These are phyloP conservation scores for Phylloporus arenicola DNA, from an alignment of 768 basidiomycete species.

Conservation along the genomic window DNA sequence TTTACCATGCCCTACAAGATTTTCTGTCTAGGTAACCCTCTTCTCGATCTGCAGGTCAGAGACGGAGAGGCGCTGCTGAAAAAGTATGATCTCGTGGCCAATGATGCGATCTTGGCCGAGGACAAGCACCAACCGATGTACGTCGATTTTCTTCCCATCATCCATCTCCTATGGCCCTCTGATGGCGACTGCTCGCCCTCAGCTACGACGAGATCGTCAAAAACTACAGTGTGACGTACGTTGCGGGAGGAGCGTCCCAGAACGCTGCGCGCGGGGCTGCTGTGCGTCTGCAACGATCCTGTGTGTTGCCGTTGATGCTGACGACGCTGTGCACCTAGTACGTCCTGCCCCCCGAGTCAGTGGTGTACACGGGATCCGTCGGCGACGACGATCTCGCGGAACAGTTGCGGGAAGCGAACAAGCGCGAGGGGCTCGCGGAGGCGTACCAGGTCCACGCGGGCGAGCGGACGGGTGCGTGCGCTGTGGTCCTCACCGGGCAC, in stretches of 20 bases:
- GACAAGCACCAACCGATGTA: conserved; percentile 87
- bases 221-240: conserved; percentile 75
- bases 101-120: conserved; percentile 94
- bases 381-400: conserved; percentile 89
- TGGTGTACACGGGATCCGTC: conserved; percentile 92
- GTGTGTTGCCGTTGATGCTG: not conserved
- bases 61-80: conserved; percentile 78
- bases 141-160: not conserved
- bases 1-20: conserved; percentile 55
- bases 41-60: conserved; percentile 92
- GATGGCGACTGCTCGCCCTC: not conserved
- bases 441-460: conserved; percentile 86
- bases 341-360: conserved; percentile 78
- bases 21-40: conserved; percentile 92
- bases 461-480: conserved; percentile 93
- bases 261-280: conserved; percentile 96
- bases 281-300: conserved; percentile 44
- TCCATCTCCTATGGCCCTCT: not conserved
- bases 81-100: conserved; percentile 87
- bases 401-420: conserved; percentile 85
- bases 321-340: conserved; percentile 49
- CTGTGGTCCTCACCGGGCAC: conserved; percentile 91
- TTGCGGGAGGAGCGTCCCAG: conserved; percentile 95
- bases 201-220: conserved; percentile 88
- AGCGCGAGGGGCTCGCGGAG: conserved; percentile 82